Evolutionary conservation across 305 asterid genomes (phyloP), one percentile per base, ranked within the genome.

Genomic region (Euphrasia arctica): DNA sequence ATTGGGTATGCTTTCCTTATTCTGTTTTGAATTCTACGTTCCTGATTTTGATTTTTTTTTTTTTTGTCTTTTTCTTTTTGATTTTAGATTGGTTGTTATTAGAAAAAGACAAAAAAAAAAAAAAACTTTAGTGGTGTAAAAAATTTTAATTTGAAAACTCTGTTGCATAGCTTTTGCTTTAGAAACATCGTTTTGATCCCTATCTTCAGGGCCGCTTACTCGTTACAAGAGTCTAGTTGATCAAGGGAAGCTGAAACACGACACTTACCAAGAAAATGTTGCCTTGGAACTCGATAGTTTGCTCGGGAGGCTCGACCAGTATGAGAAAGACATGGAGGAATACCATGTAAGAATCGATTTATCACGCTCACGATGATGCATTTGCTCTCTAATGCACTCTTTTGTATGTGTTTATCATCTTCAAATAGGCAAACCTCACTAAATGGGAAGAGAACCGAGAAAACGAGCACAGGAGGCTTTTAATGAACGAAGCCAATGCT

Each of bases 261-360:
- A 90, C 72, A 77, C 95, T 70, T 80, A 78, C 82, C 97, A 93
- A 72, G 97, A 93, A 79, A 83, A 84, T 57, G 90, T 90, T 73
- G 96, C 96, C 68, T 54, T 72, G 54, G 86, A 87, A 75, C 89
- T 93, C 62, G 88, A 88, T 66, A 90, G 77, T 71, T 70, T 93
- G 77, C 88, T 88, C 31, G 82, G 85, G 55, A 86, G 94, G 78
- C 81, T 93, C 79, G 79, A 79, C 75, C 87, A 74, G 47, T 93
- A 90, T 69, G 97, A 90, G 83, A 86, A 81, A 75, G 96, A 93
- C 62, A 88, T 93, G 99, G 79, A 82, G 80, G 85, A 82, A 74
- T 93, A 86, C 75, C 95, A 90, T 48, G 97, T 88, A 72, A 54
- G 82, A 52, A 3, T 61, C 72, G 13, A 43, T 43, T 43, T 12